phyloP scores from a whole-genome alignment of 2,329 filamentous ascomycete species.

The Phialophora verrucosa region DNA sequence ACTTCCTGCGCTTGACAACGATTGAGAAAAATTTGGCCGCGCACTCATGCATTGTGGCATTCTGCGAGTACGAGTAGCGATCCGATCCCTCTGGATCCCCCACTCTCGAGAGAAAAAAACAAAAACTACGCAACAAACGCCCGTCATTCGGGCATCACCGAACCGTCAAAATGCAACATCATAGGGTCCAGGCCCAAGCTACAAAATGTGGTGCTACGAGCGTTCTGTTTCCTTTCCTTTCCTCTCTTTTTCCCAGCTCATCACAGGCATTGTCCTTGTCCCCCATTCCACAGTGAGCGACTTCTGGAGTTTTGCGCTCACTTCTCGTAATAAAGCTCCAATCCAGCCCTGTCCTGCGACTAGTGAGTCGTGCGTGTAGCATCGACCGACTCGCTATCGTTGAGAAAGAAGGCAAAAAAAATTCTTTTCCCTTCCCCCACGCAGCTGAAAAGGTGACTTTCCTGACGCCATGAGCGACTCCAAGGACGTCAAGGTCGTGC shows the following conservation, averaged over 20 bases:
- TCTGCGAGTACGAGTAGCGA: too few species aligned
- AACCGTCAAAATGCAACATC: constrained; percentile 27
- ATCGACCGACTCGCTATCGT: constrained; percentile 10
- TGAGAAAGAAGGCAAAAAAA: not conserved
- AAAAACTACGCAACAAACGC: not conserved
- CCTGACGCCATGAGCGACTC: constrained; percentile 31
- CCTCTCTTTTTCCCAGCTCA: constrained; percentile 16
- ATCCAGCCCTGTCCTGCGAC: constrained; percentile 23
- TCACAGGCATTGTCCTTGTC: constrained; percentile 11
- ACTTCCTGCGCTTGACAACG: not conserved
- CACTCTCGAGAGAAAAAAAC: not conserved
- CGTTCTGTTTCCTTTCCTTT: constrained; percentile 9
- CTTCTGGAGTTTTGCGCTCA: constrained; percentile 65
- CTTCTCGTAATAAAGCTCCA: constrained; percentile 56
- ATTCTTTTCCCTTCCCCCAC: not conserved
- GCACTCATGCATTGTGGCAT: not conserved
- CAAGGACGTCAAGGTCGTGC: constrained; percentile 32
- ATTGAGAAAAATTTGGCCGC: not conserved
- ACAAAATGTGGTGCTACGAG: constrained; percentile 10
- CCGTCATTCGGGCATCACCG: constrained; percentile 21
- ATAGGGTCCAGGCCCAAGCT: constrained; percentile 3
- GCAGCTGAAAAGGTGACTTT: not conserved
- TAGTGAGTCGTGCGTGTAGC: constrained; percentile 2
- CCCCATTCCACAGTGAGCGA: constrained; percentile 54
- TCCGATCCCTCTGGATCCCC: too few species aligned